Evolutionary conservation across 768 basidiomycete genomes (phyloP).

Genomic region (Pulveroboletus sp.): DNA sequence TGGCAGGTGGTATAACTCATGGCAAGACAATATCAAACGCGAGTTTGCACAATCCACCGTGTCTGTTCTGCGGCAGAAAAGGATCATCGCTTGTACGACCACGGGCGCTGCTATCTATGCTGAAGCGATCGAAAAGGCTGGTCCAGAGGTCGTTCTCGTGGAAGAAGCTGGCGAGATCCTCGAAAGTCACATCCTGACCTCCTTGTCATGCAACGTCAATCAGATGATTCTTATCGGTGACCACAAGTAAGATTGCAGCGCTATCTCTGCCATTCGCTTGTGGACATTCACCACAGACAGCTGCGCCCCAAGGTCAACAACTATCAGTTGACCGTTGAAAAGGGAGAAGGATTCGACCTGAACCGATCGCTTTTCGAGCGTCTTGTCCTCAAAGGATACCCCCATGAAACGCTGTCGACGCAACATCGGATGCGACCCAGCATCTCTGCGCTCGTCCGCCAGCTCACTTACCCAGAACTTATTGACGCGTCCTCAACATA

Average conservation of each 20-base stretch:
- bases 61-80: constrained; percentile 38
- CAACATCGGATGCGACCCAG: constrained; percentile 77
- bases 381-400: constrained; percentile 55
- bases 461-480: constrained; percentile 64
- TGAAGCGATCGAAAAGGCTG: constrained; percentile 38
- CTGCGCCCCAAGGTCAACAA: constrained; percentile 69
- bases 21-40: constrained; percentile 31
- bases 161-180: constrained; percentile 74
- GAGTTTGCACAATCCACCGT: constrained; percentile 33
- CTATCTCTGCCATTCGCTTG: not conserved
- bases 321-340: constrained; percentile 62
- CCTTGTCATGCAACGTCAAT: constrained; percentile 42
- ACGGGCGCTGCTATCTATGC: constrained; percentile 63
- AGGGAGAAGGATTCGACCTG: constrained; percentile 62
- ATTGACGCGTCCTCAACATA: constrained; percentile 48
- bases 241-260: constrained; percentile 46
- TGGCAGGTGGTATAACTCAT: constrained; percentile 35
- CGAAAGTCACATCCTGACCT: constrained; percentile 61
- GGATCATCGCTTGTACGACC: constrained; percentile 66
- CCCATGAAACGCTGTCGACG: constrained; percentile 49
- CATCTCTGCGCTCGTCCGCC: constrained; percentile 57
- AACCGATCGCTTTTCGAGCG: constrained; percentile 59
- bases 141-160: constrained; percentile 53
- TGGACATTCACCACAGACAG: constrained; percentile 43
- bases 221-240: constrained; percentile 68